Conservation (phyloP, 371 early-diverging fungal species). For the Phascolomyces articulosus region DNA sequence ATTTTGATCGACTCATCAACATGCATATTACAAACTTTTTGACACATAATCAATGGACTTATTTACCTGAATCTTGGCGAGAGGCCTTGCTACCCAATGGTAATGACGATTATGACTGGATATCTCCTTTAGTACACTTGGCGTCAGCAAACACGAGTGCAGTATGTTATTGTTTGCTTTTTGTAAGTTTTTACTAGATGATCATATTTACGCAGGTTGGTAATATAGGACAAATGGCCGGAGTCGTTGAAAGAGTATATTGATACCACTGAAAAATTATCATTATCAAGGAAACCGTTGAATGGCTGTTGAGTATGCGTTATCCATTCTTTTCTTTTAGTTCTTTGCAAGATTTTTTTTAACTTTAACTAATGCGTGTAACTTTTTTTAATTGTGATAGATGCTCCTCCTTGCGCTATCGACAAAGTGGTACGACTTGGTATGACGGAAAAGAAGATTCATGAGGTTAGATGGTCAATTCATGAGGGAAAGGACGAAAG, state of each 20-base stretch:
- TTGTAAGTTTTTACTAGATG: too few relatives aligned
- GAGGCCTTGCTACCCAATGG: slow-evolving; percentile 25
- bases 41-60: slow-evolving; percentile 49
- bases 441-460: slow-evolving; percentile 28
- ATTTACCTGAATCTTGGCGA: slow-evolving; percentile 52
- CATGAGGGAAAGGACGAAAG: too few relatives aligned
- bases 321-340: neutral
- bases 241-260: slow-evolving; percentile 13
- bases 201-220: neutral
- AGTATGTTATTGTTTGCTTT: neutral
- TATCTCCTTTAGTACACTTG: slow-evolving; percentile 14
- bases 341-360: neutral
- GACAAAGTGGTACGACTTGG: slow-evolving; percentile 17
- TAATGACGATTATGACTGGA: slow-evolving; percentile 13
- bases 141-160: slow-evolving; percentile 4
- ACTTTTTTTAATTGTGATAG: neutral
- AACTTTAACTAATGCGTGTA: neutral
- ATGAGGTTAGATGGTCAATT: slow-evolving; percentile 24
- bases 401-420: neutral
- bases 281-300: slow-evolving; percentile 9
- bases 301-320: slow-evolving; percentile 18
- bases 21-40: slow-evolving; percentile 59
- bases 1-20: slow-evolving; percentile 46
- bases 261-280: slow-evolving; percentile 1
- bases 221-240: slow-evolving; percentile 16